Evolutionary conservation across 164 flowering plant genomes (phyloP).

Genomic region (Platanus orientalis): DNA sequence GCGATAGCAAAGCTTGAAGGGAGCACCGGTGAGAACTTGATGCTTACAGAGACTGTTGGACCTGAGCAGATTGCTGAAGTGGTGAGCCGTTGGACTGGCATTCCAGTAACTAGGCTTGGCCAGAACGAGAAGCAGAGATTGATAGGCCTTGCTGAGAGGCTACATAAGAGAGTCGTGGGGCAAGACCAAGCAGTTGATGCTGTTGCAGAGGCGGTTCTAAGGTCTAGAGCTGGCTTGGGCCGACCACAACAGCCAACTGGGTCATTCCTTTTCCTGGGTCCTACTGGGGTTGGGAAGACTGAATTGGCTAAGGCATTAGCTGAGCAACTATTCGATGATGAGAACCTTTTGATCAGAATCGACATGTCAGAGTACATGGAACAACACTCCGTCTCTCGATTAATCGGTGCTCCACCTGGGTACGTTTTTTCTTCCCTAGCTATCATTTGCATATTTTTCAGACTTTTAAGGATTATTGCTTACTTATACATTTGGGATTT

Average conservation of each 20-base stretch:
- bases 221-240: slow-evolving; percentile 86
- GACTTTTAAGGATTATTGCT: not conserved
- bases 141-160: slow-evolving; percentile 71
- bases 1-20: slow-evolving; percentile 69
- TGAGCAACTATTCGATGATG: slow-evolving; percentile 90
- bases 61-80: slow-evolving; percentile 90
- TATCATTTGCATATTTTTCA: not conserved
- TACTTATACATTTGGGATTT: not conserved
- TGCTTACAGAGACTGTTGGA: slow-evolving; percentile 80
- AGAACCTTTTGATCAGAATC: slow-evolving; percentile 63
- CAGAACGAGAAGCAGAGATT: slow-evolving; percentile 73
- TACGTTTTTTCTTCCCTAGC: slow-evolving; percentile 21
- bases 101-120: slow-evolving; percentile 84
- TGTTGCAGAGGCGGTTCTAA: slow-evolving; percentile 84
- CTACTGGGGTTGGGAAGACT: slow-evolving; percentile 95
- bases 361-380: slow-evolving; percentile 99
- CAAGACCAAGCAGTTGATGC: slow-evolving; percentile 77
- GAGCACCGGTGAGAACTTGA: slow-evolving; percentile 43
- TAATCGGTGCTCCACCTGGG: slow-evolving; percentile 99
- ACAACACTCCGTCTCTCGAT: slow-evolving; percentile 81
- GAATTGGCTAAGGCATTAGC: slow-evolving; percentile 96
- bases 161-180: slow-evolving; percentile 85
- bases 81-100: slow-evolving; percentile 93
- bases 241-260: slow-evolving; percentile 87
- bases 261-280: slow-evolving; percentile 83